phyloP scores from a whole-genome alignment of 2,329 filamentous ascomycete genomes.

The Ophiocordyceps camponoti-leonardi region DNA sequence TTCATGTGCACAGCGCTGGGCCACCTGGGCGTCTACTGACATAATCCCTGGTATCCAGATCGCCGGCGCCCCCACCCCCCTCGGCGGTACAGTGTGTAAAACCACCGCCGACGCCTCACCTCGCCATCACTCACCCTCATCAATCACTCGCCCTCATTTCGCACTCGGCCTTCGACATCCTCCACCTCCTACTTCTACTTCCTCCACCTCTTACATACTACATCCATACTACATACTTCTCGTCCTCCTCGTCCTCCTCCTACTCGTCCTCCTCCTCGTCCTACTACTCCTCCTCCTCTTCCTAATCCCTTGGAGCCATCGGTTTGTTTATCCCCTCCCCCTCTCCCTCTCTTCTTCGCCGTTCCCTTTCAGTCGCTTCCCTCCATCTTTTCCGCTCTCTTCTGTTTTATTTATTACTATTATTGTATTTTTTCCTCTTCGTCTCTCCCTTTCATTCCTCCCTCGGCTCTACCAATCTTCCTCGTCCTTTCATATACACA shows the following conservation, averaged over 20 bases:
- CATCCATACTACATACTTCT: too few species aligned
- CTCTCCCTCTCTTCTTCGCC: not conserved
- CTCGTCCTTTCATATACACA: not conserved
- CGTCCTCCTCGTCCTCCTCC: not conserved
- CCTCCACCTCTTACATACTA: not conserved
- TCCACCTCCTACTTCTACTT: not conserved
- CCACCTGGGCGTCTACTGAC: too few species aligned
- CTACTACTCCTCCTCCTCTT: not conserved
- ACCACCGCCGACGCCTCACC: not conserved
- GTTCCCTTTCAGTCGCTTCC: not conserved
- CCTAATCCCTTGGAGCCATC: not conserved
- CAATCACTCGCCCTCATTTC: not conserved
- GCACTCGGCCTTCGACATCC: not conserved
- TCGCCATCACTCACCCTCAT: not conserved
- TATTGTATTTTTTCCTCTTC: not conserved
- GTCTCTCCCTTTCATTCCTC: not conserved
- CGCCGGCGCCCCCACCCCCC: not conserved
- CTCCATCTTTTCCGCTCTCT: not conserved
- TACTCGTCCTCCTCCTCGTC: not conserved
- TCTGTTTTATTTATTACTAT: not conserved
- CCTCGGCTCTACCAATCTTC: not conserved
- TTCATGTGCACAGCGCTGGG: not conserved
- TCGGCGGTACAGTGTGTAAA: not conserved
- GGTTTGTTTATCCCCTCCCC: not conserved
- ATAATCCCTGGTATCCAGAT: not conserved